phyloP scores from a whole-genome alignment of 371 early-diverging fungal species.

The Mucor circinelloides region DNA sequence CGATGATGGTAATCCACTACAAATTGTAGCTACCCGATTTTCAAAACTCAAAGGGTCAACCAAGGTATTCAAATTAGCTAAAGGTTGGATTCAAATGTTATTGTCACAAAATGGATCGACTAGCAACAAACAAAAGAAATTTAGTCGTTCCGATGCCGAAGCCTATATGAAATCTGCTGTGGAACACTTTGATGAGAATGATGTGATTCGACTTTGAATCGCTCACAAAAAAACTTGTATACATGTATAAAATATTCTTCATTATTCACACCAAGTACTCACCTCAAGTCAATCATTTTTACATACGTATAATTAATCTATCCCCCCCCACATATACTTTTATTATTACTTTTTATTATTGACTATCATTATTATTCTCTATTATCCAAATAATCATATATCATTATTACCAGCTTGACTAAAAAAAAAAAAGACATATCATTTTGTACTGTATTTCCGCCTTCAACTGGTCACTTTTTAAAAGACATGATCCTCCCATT shows the following conservation, averaged over 20 bases:
- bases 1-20: constrained; percentile 16
- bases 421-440: too few relatives aligned
- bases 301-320: not conserved
- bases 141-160: constrained; percentile 7
- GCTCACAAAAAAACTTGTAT: not conserved
- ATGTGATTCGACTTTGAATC: constrained; percentile 2
- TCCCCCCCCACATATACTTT: not conserved
- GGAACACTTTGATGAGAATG: constrained; percentile 2
- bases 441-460: too few relatives aligned
- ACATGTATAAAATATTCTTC: not conserved
- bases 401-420: too few relatives aligned
- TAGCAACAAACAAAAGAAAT: not conserved
- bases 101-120: constrained; percentile 11
- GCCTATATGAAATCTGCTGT: constrained; percentile 17
- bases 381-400: too few relatives aligned
- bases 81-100: constrained; percentile 44
- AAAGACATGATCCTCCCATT: too few relatives aligned
- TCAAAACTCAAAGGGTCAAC: constrained; percentile 41
- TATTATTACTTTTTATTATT: not conserved
- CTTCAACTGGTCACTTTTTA: too few relatives aligned
- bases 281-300: not conserved
- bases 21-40: constrained; percentile 38
- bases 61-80: constrained; percentile 50
- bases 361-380: too few relatives aligned
- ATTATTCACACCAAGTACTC: not conserved